Evolutionary conservation across 805 yeast genomes (phyloP).

Genomic region (Spathaspora girioi): DNA sequence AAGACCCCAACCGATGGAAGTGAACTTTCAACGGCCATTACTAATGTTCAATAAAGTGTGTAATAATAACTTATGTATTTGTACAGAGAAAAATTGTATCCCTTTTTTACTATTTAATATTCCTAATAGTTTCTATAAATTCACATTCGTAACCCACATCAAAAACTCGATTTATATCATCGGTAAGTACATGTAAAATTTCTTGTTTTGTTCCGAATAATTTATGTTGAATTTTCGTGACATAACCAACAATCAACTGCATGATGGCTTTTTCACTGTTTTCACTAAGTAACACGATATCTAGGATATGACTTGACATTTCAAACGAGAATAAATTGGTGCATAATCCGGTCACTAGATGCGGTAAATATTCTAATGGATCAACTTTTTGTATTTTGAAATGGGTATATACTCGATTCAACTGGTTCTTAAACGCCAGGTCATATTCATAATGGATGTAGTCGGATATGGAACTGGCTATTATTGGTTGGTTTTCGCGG

Average conservation of each 20-base stretch:
- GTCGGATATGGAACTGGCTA: conserved; percentile 2
- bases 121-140: conserved; percentile 41
- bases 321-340: conserved; percentile 45
- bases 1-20: conserved; percentile 71
- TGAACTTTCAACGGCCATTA: conserved; percentile 38
- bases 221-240: conserved; percentile 43
- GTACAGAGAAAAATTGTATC: not conserved
- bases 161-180: conserved; percentile 26
- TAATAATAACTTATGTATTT: not conserved
- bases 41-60: conserved; percentile 10
- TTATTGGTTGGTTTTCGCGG: conserved; percentile 1
- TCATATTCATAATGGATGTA: conserved; percentile 37
- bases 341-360: conserved; percentile 42
- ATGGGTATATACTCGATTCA: conserved; percentile 46
- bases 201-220: conserved; percentile 51
- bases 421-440: conserved; percentile 40
- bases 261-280: conserved; percentile 57
- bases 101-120: conserved; percentile 1
- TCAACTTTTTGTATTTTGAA: conserved; percentile 40
- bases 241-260: conserved; percentile 50
- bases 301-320: conserved; percentile 47
- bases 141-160: conserved; percentile 50
- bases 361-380: conserved; percentile 40
- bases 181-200: conserved; percentile 25
- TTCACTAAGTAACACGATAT: conserved; percentile 59